Percentiles rank a stretch among this genome's conserved stretches.
These are phyloP conservation scores for Aureobasidium sp. DNA, from an alignment of 2,329 filamentous ascomycete species.

Conservation along the genomic window DNA sequence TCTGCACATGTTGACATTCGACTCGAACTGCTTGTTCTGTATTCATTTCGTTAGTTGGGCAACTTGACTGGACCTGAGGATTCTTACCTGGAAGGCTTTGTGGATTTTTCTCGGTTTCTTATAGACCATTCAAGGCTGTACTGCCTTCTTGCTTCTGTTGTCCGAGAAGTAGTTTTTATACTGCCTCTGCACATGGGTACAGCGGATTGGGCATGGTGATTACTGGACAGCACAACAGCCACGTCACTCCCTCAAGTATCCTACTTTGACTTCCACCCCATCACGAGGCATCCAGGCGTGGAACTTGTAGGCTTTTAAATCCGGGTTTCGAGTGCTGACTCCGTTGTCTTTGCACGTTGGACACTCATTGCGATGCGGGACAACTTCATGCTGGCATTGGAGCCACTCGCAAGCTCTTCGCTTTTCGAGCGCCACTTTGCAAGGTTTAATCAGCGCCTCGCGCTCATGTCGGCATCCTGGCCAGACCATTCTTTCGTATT, in stretches of 20 bases:
- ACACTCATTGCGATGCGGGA: constrained; percentile 4
- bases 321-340: not conserved
- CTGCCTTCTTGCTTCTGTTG: not conserved
- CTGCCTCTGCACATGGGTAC: not conserved
- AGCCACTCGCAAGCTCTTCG: constrained; percentile 7
- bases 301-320: constrained; percentile 4
- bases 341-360: constrained; percentile 8
- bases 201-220: not conserved
- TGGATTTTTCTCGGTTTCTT: not conserved
- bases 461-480: not conserved
- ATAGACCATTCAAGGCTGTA: not conserved
- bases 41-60: not conserved
- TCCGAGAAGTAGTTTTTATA: not conserved
- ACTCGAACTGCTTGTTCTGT: not conserved
- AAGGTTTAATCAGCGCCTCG: not conserved
- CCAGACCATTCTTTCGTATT: constrained; percentile 6
- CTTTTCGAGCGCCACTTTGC: not conserved
- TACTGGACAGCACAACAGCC: not conserved
- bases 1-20: not conserved
- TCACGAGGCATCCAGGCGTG: constrained; percentile 6
- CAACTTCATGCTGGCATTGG: constrained; percentile 6
- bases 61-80: too few relatives aligned
- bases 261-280: constrained; percentile 2
- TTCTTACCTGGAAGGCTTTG: not conserved
- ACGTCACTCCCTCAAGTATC: not conserved